Evolutionary conservation across 2,329 filamentous ascomycete genomes (phyloP).

Genomic region (Fusarium falciforme): DNA sequence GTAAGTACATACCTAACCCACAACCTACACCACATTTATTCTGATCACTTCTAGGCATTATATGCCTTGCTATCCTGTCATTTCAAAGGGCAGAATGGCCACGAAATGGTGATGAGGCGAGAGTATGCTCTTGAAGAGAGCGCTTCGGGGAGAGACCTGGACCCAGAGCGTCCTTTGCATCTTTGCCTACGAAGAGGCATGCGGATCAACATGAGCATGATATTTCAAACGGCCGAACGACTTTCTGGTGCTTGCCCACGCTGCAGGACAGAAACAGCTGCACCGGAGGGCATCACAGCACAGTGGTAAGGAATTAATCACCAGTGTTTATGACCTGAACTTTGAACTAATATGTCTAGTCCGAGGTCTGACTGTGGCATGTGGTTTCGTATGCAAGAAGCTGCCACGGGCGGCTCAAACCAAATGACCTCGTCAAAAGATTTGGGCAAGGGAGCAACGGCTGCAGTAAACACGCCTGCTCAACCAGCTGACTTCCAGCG

Average conservation of each 20-base stretch:
- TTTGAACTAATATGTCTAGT: neutral
- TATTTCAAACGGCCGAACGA: fast-evolving
- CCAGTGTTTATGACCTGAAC: fast-evolving
- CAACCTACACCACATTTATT: fast-evolving
- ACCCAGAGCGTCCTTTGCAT: neutral
- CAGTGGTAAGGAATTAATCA: neutral
- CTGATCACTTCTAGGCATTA: neutral
- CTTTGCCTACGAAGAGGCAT: neutral
- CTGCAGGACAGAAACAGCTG: neutral
- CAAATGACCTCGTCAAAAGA: neutral
- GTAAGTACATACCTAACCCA: neutral
- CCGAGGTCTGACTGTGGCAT: neutral
- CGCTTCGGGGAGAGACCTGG: neutral
- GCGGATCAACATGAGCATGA: neutral
- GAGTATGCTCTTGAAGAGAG: neutral
- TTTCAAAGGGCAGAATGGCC: neutral
- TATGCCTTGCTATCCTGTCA: neutral
- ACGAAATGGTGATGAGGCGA: neutral
- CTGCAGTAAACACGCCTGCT: neutral
- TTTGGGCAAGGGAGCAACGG: neutral
- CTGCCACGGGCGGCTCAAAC: no score
- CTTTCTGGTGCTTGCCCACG: neutral
- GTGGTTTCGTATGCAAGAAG: neutral
- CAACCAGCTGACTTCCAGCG: neutral
- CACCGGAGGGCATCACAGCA: fast-evolving